Evolutionary conservation across 129 eudicot species (phyloP).

Genomic region (Deinandra increscens): DNA sequence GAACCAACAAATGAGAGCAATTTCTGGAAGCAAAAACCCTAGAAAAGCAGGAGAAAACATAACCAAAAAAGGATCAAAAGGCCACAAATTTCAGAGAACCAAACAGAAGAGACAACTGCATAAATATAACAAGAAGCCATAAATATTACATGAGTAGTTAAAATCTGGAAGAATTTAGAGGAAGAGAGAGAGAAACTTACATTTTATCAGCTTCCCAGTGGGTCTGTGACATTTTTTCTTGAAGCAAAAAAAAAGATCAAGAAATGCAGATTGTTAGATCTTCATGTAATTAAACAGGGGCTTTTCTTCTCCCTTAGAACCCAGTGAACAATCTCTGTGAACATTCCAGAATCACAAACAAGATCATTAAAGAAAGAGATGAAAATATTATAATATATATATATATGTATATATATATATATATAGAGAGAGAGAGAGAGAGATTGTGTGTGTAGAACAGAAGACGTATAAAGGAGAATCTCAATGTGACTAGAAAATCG

Average conservation of each 20-base stretch:
- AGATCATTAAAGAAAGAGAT: slow-evolving; percentile 26
- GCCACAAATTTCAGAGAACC: background rate
- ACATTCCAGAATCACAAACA: slow-evolving; percentile 26
- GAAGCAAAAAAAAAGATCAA: slow-evolving; percentile 7
- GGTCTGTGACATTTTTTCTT: slow-evolving; percentile 76
- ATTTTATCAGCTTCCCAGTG: slow-evolving; percentile 99
- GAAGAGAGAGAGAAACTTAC: slow-evolving; percentile 36
- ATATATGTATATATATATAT: no score
- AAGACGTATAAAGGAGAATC: no score
- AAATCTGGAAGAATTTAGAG: no score
- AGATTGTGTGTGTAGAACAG: no score
- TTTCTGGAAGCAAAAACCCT: slow-evolving; percentile 38
- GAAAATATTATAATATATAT: no score
- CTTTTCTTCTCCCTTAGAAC: slow-evolving; percentile 14
- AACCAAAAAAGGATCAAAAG: slow-evolving; percentile 17
- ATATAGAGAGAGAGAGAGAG: no score
- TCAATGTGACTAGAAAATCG: no score
- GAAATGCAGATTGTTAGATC: slow-evolving; percentile 38
- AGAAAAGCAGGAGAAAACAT: no score
- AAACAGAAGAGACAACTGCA: background rate
- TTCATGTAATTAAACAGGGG: slow-evolving; percentile 21
- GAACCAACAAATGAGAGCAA: background rate
- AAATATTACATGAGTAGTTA: no score
- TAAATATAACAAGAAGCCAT: slow-evolving; percentile 32
- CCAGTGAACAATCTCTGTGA: slow-evolving; percentile 23